Evolutionary conservation across 2,329 filamentous ascomycete genomes (phyloP), one percentile per base, ranked within the genome.

Genomic region (Trichophyton verrucosum): DNA sequence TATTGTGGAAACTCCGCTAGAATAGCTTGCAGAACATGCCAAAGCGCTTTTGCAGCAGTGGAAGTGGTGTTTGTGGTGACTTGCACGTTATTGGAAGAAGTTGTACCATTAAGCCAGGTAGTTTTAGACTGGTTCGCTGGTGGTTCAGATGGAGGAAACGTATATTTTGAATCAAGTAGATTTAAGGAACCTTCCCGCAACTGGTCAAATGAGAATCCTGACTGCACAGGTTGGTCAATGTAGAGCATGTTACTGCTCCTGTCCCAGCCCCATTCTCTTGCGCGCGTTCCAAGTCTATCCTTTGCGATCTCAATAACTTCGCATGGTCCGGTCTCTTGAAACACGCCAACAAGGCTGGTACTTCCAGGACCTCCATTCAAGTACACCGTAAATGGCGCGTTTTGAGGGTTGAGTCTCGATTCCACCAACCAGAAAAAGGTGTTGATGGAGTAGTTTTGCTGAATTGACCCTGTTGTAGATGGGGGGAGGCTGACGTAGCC

Each of bases 361-460:
- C 77, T 77, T 4, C 83, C 83, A 2, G 83, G 83, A 0, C 84
- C 84, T 17, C 82, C 82, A 61, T 83, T 82, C 67, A 86, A 78
- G 79, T 82, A 86, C 24, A 85, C 80, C 0, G 81, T 80, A 36
- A 86, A 70, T 0, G 83, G 83, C 1, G 82, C 82, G 53, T 78
- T 80, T 7, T 70, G 66, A 1, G 82, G 76, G 64, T 78, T 74
- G 58, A 80, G 75, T 6, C 81, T 75, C 5, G 82, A 75, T 65
- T 85, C 82, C 65, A 86, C 81, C 67, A 84, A 86, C 81, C 82
- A 84, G 71, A 86, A 86, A 71, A 85, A 86, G 57, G 81, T 84
- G 67, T 84, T 83, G 65, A 84, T 82, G 1, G 78, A 75, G 65
- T 83, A 83, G 61, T 81, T 70, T 65, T 83, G 81, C 40, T 71